Evolutionary conservation across 441 rosid species (phyloP).

Genomic region (Eruca vesicaria): DNA sequence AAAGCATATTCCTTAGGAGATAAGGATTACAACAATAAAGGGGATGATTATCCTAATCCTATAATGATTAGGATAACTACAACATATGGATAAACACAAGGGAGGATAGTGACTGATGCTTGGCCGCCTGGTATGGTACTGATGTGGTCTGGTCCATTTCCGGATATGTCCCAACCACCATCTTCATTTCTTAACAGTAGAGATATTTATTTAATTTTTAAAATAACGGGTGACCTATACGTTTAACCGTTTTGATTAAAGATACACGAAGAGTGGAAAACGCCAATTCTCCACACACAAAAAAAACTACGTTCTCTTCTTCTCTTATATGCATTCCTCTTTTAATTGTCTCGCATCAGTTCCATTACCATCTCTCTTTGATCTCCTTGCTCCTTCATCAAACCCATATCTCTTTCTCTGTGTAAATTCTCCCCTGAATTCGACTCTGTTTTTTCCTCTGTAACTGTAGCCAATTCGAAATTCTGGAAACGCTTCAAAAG

Average conservation of each 20-base stretch:
- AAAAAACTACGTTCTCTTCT: neutral
- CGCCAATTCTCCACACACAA: neutral
- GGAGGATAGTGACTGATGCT: no score
- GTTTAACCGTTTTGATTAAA: neutral
- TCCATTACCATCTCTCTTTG: neutral
- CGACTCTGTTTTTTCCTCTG: constrained; percentile 8
- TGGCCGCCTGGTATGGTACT: no score
- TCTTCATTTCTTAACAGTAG: no score
- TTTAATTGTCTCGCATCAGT: neutral
- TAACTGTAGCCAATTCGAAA: neutral
- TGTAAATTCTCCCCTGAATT: neutral
- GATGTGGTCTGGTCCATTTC: no score
- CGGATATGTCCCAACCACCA: no score
- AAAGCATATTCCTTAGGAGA: no score
- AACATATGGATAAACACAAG: no score
- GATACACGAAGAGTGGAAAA: neutral
- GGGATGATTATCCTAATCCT: no score
- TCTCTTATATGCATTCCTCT: neutral
- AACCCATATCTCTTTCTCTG: neutral
- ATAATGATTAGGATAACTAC: no score
- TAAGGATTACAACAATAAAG: no score
- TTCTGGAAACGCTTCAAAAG: neutral
- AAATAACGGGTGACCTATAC: neutral
- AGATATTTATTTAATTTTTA: neutral
- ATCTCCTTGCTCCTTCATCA: neutral